A percentile compares a stretch with the other conserved stretches of the same genome.
Conservation (phyloP, 306 rosid species). For the Casuarina equisetifolia region DNA sequence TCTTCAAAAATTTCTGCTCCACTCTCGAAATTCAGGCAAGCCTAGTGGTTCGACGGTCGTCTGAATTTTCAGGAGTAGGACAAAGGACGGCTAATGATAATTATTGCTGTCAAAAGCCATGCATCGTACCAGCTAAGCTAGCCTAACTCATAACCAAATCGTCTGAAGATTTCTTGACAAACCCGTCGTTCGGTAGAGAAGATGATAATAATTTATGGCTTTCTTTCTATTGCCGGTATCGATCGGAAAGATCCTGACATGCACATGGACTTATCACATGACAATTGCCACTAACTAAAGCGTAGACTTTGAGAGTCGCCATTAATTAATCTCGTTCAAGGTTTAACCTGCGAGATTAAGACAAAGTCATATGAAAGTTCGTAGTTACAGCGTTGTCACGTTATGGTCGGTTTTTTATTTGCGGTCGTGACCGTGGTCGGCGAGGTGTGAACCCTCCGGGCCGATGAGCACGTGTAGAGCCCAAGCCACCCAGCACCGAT, state of each 20-base stretch:
- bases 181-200: too few relatives aligned
- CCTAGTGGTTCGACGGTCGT: conserved; percentile 4
- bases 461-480: conserved; percentile 17
- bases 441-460: neutral
- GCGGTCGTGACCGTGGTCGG: conserved; percentile 27
- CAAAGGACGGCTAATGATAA: neutral
- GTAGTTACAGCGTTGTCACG: neutral
- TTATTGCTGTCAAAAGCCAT: neutral
- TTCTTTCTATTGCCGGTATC: too few relatives aligned
- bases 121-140: neutral
- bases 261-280: too few relatives aligned
- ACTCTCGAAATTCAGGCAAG: neutral
- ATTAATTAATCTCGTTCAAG: too few relatives aligned
- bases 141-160: neutral
- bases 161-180: too few relatives aligned
- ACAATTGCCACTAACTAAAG: too few relatives aligned
- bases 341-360: neutral
- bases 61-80: conserved; percentile 7
- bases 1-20: neutral
- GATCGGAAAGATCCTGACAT: too few relatives aligned
- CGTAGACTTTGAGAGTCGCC: too few relatives aligned
- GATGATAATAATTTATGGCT: too few relatives aligned
- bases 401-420: conserved; percentile 5
- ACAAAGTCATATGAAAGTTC: neutral
- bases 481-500: conserved; percentile 10